These are phyloP conservation scores for Jamesozyma lodderae DNA, from an alignment of 805 yeast genomes.

Conservation along the genomic window DNA sequence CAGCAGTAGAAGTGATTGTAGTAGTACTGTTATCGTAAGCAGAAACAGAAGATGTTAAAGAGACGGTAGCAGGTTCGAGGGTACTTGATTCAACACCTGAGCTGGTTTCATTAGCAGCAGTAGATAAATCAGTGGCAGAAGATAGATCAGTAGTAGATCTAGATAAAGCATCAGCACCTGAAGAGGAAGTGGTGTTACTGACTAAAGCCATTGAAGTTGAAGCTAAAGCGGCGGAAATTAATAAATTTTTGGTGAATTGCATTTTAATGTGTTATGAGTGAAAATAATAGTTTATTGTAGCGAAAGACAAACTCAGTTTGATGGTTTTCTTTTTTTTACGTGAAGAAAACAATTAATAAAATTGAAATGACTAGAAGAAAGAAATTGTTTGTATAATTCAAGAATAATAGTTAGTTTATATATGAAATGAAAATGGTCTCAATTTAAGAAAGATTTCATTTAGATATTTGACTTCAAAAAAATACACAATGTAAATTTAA, in stretches of 20 bases:
- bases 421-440: too few relatives aligned
- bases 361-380: too few relatives aligned
- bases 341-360: too few relatives aligned
- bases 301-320: conserved; percentile 1
- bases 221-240: conserved; percentile 6
- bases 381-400: not conserved
- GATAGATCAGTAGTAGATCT: conserved; percentile 9
- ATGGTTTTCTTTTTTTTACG: not conserved
- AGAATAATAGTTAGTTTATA: too few relatives aligned
- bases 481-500: too few relatives aligned
- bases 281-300: not conserved
- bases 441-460: too few relatives aligned
- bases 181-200: conserved; percentile 1
- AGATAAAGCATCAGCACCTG: conserved; percentile 1
- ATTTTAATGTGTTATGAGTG: not conserved
- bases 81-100: not conserved
- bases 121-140: conserved; percentile 3
- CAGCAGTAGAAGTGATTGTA: not conserved
- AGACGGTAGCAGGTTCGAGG: not conserved
- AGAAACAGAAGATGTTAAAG: not conserved
- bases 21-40: not conserved
- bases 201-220: conserved; percentile 5
- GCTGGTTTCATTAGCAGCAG: conserved; percentile 5
- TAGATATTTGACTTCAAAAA: too few relatives aligned
- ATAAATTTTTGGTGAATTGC: conserved; percentile 4